Conservation (phyloP, 805 yeast genomes). For the Kazachstania psychrophila region DNA sequence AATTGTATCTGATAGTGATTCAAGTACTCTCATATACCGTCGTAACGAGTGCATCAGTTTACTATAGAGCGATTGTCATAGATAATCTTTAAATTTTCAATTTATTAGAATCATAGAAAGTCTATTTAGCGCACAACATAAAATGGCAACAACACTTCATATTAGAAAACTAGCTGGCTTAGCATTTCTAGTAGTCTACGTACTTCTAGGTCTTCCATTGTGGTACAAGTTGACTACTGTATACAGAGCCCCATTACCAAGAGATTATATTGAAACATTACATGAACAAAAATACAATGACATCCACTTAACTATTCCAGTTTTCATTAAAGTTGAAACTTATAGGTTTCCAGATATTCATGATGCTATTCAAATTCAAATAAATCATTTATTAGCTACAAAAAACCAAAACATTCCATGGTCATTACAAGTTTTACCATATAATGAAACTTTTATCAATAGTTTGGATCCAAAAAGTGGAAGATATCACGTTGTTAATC, state of each 20-base stretch:
- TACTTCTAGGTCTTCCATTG: constrained; percentile 33
- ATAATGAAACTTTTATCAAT: constrained; percentile 14
- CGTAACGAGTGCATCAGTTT: no score
- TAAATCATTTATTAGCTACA: constrained; percentile 32
- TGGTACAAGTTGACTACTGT: constrained; percentile 37
- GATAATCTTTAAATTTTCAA: no score
- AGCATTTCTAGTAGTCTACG: constrained; percentile 22
- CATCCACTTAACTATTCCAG: constrained; percentile 36
- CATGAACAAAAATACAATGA: constrained; percentile 36
- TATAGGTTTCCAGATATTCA: constrained; percentile 60
- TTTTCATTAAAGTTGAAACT: constrained; percentile 35
- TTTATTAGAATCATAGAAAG: no score
- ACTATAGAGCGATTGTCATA: no score
- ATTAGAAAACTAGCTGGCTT: constrained; percentile 18
- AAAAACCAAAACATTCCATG: constrained; percentile 28
- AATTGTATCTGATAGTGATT: no score
- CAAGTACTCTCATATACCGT: no score
- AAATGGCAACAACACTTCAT: constrained; percentile 1
- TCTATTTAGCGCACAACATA: no score
- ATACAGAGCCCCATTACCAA: constrained; percentile 34
- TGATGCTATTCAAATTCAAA: constrained; percentile 42
- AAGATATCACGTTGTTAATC: constrained; percentile 30
- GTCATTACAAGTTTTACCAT: constrained; percentile 26
- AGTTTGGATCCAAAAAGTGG: constrained; percentile 4
- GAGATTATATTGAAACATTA: constrained; percentile 29